These are phyloP conservation scores for Colletotrichum neosansevieriae DNA, from an alignment of 2,329 filamentous ascomycete genomes.

Conservation along the genomic window DNA sequence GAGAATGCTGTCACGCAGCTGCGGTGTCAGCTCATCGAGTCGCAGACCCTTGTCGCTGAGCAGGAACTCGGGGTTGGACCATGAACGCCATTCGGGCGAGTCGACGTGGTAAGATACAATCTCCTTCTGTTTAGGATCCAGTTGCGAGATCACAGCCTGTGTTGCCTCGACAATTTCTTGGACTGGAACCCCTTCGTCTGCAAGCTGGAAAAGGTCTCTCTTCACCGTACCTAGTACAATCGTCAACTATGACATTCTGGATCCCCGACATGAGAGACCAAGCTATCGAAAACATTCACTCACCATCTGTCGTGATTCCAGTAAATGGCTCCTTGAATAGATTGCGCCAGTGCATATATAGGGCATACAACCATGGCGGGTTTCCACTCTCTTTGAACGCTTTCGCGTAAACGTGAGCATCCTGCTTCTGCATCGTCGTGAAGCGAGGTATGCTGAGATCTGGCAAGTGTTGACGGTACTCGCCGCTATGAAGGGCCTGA, in stretches of 20 bases:
- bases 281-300: constrained; percentile 13
- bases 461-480: constrained; percentile 71
- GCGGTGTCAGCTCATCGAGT: constrained; percentile 68
- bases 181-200: constrained; percentile 74
- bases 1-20: constrained; percentile 63
- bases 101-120: constrained; percentile 72
- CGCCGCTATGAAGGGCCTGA: constrained; percentile 40
- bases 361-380: constrained; percentile 75
- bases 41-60: constrained; percentile 76
- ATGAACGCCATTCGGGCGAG: constrained; percentile 77
- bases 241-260: constrained; percentile 6
- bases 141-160: constrained; percentile 56
- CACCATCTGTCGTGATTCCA: constrained; percentile 77
- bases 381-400: constrained; percentile 68
- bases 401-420: constrained; percentile 71
- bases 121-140: constrained; percentile 62
- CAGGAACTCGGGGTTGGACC: constrained; percentile 80
- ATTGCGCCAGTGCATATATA: constrained; percentile 70
- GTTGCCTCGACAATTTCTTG: constrained; percentile 66
- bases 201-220: constrained; percentile 66
- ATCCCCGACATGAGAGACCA: no score
- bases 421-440: constrained; percentile 71
- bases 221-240: constrained; percentile 59
- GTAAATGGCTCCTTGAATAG: constrained; percentile 75
- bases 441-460: constrained; percentile 73